Conservation (phyloP, 495 filamentous ascomycete species). For the Trichoderma parareesei region DNA sequence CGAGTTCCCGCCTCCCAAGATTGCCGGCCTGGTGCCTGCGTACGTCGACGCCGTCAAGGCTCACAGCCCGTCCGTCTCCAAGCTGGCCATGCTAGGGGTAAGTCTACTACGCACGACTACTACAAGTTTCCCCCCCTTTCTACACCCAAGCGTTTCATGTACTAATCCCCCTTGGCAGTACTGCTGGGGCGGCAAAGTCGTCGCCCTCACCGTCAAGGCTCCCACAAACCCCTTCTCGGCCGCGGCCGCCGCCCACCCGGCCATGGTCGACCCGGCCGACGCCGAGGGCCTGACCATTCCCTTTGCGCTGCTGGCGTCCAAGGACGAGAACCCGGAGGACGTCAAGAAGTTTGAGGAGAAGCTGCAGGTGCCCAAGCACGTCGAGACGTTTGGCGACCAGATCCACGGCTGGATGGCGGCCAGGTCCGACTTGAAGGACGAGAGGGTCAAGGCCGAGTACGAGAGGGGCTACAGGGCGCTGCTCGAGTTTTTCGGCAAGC, state of each 20-base stretch:
- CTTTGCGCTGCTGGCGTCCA: constrained; percentile 55
- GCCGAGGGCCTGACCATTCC: constrained; percentile 59
- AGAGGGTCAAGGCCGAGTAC: constrained; percentile 65
- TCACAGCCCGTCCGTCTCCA: constrained; percentile 53
- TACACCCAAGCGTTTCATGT: too few species aligned
- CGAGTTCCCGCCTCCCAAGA: constrained; percentile 53
- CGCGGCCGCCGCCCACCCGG: constrained; percentile 69
- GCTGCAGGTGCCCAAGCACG: constrained; percentile 57
- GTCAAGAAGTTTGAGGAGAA: constrained; percentile 64
- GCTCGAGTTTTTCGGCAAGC: constrained; percentile 65
- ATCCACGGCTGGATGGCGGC: constrained; percentile 93
- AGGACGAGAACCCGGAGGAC: constrained; percentile 56
- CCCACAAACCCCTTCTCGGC: constrained; percentile 58
- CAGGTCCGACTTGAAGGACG: constrained; percentile 57
- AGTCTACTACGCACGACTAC: constrained; percentile 15
- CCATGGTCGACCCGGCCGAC: constrained; percentile 76
- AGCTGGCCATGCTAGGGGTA: constrained; percentile 78
- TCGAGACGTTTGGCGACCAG: constrained; percentile 75
- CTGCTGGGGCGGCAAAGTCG: constrained; percentile 90
- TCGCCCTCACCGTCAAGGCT: constrained; percentile 48
- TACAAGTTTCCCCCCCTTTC: too few species aligned
- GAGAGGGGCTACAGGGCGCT: constrained; percentile 68
- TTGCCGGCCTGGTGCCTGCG: constrained; percentile 53
- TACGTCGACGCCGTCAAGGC: constrained; percentile 49
- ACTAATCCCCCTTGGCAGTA: constrained; percentile 27